Base-by-base conservation (phyloP, 352 stramenopile genomes). In the Pythium rhizo-oryzae region DNA sequence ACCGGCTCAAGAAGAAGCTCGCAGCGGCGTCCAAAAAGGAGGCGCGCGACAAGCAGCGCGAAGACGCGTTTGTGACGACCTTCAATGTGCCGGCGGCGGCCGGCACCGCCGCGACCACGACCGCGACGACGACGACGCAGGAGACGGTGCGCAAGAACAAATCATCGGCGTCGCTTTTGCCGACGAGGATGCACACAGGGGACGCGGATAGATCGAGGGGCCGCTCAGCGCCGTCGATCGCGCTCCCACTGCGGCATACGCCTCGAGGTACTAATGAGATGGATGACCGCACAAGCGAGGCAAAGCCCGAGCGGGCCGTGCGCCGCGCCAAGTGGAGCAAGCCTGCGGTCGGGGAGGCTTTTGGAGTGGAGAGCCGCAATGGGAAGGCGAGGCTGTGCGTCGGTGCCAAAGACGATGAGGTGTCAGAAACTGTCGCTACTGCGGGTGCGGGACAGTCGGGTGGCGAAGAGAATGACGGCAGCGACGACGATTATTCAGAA, bases 1-100 rank as follows among this genome's bases (percentile, higher is more conserved):
- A 95, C 50, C 82, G 87, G 3, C 73, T 95, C 23, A 89, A 88
- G 69, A 95, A 93, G 72, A 89, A 88, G 28, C 71, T 95, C 35
- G 81, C 85, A 19, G 77, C 73, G 19, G 74, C 80, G 8, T 80
- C 77, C n/a, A 90, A 86, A 65, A 72, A 71, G 23, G 69, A 84
- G 64, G 69, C 79, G 62, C 65, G 58, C 28, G 81, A 81, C 52
- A 82, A 82, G 56, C 79, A 91, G 58, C 71, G 85, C 24, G 87
- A 95, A 54, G 82, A 89, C 24, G 81, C 84, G 30, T 95, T 95
- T 56, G 81, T 86, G 33, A 95, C 87, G 44, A 84, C 82, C 8
- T 93, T 95, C 58, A 94, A 94, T 53, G 84, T 89, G 1, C 77
- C 85, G 2, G 50, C 54, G 0, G 57, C 44, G 4, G 59, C 47